Evolutionary conservation across 371 early-diverging fungal species (phyloP), one percentile per base, ranked within the genome.

Genomic region (Chytridium lagenaria): DNA sequence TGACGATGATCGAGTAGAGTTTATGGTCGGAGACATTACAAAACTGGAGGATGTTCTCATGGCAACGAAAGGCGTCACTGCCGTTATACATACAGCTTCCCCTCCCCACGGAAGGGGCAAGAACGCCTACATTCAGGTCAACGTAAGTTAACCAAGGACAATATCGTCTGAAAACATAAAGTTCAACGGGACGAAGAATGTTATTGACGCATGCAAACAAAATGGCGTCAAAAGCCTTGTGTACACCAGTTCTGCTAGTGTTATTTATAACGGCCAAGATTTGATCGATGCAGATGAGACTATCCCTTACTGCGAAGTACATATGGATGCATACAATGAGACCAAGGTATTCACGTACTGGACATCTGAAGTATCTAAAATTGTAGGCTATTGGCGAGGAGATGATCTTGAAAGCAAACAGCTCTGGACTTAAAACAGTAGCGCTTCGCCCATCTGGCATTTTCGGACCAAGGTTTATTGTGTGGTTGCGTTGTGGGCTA

Each of bases 51-150:
- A 89, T 73, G 87, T 96, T n/a, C 83, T 75, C 33, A 67, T 71
- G 2, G 94, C 95, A 0, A 39, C 87, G 71, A 44, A 73, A 15
- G 82, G 76, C 1, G 89, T 90, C 50, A 87, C 89, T 5, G 87
- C 89, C 65, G 95, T 95, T 39, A 91, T 96, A 79, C 96, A 97
- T 83, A 93, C 95, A 0, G 98, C 97, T 1, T 95, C 95, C 2
- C 96, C 97, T 12, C 87, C 92, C 59, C 91, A 91, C 79, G 81
- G 80, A 31, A 26, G 70, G 16, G 55, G 71, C 19, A 57, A 28
- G 30, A 80, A 80, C 26, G 80, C 90, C 63, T 89, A 87, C 78
- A 85, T 85, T 67, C 80, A 83, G 50, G 95, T 96, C 76, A 96
- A 97, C 76, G 77, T 72, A 28, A 50, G 30, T 16, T 12, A 7